phyloP scores from a whole-genome alignment of 495 filamentous ascomycete genomes.

The Hyaloscypha finlandica region DNA sequence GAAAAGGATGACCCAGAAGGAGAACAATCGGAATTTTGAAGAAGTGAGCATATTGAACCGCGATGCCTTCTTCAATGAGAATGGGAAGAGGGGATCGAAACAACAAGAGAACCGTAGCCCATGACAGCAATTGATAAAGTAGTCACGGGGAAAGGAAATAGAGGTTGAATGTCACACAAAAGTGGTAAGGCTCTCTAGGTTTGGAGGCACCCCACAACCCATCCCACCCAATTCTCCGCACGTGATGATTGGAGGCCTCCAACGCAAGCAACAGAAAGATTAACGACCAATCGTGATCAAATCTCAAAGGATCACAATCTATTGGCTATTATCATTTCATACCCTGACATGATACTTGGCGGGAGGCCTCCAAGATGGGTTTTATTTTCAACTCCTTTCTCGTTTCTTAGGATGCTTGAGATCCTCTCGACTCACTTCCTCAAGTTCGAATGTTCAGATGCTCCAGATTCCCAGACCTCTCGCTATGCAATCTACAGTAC shows the following conservation, averaged over 20 bases:
- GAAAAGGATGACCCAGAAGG: neutral
- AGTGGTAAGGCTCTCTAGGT: neutral
- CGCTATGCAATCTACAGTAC: conserved; percentile 7
- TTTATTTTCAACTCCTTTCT: neutral
- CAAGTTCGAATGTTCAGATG: neutral
- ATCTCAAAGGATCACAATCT: no score
- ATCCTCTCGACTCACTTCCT: neutral
- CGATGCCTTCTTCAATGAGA: neutral
- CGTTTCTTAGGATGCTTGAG: neutral
- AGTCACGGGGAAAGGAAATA: neutral
- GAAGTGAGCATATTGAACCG: neutral
- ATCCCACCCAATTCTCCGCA: neutral
- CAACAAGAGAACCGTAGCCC: neutral
- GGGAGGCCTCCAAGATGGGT: neutral
- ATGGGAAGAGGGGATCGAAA: neutral
- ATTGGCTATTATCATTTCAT: no score
- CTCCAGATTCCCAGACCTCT: neutral
- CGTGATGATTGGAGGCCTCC: neutral
- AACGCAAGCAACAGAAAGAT: neutral
- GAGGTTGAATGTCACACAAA: neutral
- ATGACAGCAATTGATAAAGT: neutral
- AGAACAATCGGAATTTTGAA: neutral
- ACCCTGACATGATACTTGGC: neutral
- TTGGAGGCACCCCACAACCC: neutral
- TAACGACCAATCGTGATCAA: neutral